Evolutionary conservation across 371 early-diverging fungal species (phyloP), one percentile per base, ranked within the genome.

Genomic region (Mortierella sp.): DNA sequence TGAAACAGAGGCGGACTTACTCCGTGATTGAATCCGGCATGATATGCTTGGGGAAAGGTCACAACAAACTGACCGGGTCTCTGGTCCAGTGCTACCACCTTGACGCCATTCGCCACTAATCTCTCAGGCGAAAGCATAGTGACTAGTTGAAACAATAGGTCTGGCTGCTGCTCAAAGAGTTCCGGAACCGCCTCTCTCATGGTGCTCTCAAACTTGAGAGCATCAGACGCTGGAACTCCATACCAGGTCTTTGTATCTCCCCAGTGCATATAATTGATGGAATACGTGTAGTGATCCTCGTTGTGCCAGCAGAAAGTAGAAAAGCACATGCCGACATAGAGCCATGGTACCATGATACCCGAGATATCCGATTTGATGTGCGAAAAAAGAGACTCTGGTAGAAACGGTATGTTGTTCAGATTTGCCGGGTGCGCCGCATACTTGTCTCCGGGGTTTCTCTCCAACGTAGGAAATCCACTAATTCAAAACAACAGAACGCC

Each of bases 201-300:
- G 1, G 90, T 86, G 3, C 85, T 83, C 78, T 98, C 99, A 66
- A 98, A 97, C 61, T 84, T 84, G 21, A 80, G 82, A 0, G 96
- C 95, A 60, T 92, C 86, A 4, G 85, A 79, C 1, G 92, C 93
- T 6, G 99, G 97, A 14, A 98, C 88, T 15, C 95, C 94, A 68
- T 98, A 98, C 98, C 98, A 98, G 0, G 97, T 97, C 72, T 97
- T 97, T 7, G 97, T 93, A 51, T 95, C 98, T 7, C 98, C 99
- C 90, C 90, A 92, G 67, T 97, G 98, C 86, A 92, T 89, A 80
- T 98, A 98, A 79, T 97, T 98, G 81, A 97, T 88, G 11, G 95
- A 95, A 71, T 96, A 97, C 9, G 95, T 94, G 79, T 91, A 95
- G 79, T 97, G 97, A 69, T 97, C 98, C 80, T 98, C 99, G 49